Evolutionary conservation across 345 rosid species (phyloP).

Genomic region (Orychophragmus violaceus): DNA sequence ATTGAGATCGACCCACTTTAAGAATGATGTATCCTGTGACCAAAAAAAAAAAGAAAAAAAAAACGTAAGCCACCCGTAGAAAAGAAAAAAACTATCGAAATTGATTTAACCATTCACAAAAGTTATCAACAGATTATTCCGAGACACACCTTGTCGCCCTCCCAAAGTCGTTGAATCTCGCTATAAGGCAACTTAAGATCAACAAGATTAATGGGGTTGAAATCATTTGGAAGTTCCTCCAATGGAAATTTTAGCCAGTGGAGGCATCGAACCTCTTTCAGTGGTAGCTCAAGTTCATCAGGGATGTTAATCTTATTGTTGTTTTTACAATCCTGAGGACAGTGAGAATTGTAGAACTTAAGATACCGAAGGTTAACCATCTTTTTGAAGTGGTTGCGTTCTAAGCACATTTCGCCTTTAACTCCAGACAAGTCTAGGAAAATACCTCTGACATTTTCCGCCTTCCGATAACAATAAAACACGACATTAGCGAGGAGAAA

Average conservation of each 20-base stretch:
- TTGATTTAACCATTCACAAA: neutral
- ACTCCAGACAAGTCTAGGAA: neutral
- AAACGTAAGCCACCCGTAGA: neutral
- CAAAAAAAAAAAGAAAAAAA: neutral
- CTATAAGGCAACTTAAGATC: constrained; percentile 15
- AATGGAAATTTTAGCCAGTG: neutral
- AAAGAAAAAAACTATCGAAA: no score
- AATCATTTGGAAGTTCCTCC: constrained; percentile 12
- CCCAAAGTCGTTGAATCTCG: constrained; percentile 21
- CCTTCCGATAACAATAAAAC: neutral
- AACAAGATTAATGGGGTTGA: neutral
- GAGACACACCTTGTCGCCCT: constrained; percentile 9
- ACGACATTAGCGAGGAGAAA: neutral
- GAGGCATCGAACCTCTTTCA: neutral
- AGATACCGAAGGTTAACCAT: neutral
- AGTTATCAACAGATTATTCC: neutral
- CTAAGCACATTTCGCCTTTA: neutral
- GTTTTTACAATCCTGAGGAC: neutral
- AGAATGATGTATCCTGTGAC: neutral
- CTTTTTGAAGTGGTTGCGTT: neutral
- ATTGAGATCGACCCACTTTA: constrained; percentile 9
- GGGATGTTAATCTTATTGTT: neutral
- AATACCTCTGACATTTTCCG: neutral
- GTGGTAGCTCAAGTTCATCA: neutral
- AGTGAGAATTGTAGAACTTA: neutral